These are phyloP conservation scores for Phytophthora europaea DNA, from an alignment of 352 stramenopile species.

Conservation along the genomic window DNA sequence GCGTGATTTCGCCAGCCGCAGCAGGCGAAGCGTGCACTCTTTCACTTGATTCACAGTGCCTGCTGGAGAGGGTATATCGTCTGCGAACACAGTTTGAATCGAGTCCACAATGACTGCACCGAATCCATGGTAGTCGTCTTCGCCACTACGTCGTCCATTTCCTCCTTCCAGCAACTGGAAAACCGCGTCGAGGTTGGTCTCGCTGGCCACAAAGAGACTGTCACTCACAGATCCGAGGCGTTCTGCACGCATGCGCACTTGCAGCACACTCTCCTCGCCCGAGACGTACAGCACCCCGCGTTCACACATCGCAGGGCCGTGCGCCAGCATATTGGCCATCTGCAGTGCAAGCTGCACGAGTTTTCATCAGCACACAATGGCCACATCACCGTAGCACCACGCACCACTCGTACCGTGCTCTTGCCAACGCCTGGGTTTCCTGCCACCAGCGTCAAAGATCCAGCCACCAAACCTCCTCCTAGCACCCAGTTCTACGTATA, in stretches of 20 bases:
- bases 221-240: conserved; percentile 80
- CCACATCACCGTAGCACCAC: conserved; percentile 1
- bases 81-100: conserved; percentile 97
- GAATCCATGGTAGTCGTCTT: conserved; percentile 41
- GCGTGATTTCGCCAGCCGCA: conserved; percentile 94
- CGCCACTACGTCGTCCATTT: neutral
- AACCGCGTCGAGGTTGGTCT: conserved; percentile 87
- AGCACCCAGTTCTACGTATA: conserved; percentile 92
- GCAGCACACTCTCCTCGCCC: conserved; percentile 96
- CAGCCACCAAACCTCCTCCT: conserved; percentile 96
- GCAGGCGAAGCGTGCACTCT: conserved; percentile 94
- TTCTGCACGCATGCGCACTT: conserved; percentile 95
- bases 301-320: conserved; percentile 7
- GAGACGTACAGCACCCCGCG: conserved; percentile 95
- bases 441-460: conserved; percentile 95
- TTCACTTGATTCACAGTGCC: conserved; percentile 95
- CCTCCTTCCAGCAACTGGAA: conserved; percentile 65
- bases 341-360: conserved; percentile 89
- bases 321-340: conserved; percentile 90
- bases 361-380: neutral
- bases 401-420: conserved; percentile 69
- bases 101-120: conserved; percentile 95
- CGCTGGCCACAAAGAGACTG: conserved; percentile 81
- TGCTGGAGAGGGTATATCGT: conserved; percentile 82
- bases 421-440: conserved; percentile 96